Conservation (phyloP, 2,329 filamentous ascomycete genomes). For the Aspergillus uvarum region DNA sequence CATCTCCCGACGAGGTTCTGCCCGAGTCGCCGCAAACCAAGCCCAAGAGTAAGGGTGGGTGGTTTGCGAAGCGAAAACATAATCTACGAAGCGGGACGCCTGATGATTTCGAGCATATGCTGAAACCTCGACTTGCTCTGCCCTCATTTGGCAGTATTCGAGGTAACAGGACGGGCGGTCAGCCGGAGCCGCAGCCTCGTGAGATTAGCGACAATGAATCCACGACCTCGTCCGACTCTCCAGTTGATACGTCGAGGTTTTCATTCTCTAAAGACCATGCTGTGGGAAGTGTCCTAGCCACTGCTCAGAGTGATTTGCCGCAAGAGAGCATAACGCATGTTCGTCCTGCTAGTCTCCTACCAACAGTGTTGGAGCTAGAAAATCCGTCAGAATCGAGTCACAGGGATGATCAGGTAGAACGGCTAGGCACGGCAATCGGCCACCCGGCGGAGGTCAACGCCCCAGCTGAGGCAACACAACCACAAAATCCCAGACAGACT, state of each 20-base stretch:
- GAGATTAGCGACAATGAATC: slow-evolving; percentile 35
- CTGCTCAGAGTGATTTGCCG: slow-evolving; percentile 28
- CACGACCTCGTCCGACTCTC: slow-evolving; percentile 46
- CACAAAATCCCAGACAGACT: slow-evolving; percentile 11
- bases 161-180: slow-evolving; percentile 40
- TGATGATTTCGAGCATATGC: slow-evolving; percentile 56
- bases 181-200: slow-evolving; percentile 17
- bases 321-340: neutral
- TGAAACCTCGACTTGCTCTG: slow-evolving; percentile 59
- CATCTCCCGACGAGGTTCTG: slow-evolving; percentile 40
- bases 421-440: neutral
- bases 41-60: slow-evolving; percentile 34
- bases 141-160: slow-evolving; percentile 65
- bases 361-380: neutral
- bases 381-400: slow-evolving; percentile 6
- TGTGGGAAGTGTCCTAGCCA: slow-evolving; percentile 51
- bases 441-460: slow-evolving; percentile 9
- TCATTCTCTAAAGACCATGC: slow-evolving; percentile 54
- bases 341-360: neutral
- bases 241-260: slow-evolving; percentile 34
- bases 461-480: slow-evolving; percentile 8
- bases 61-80: slow-evolving; percentile 40
- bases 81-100: slow-evolving; percentile 32
- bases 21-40: slow-evolving; percentile 37
- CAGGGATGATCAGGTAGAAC: neutral